Evolutionary conservation across 106 monocot species (phyloP), one percentile per base, ranked within the genome.

Genomic region (Chionographis japonica): DNA sequence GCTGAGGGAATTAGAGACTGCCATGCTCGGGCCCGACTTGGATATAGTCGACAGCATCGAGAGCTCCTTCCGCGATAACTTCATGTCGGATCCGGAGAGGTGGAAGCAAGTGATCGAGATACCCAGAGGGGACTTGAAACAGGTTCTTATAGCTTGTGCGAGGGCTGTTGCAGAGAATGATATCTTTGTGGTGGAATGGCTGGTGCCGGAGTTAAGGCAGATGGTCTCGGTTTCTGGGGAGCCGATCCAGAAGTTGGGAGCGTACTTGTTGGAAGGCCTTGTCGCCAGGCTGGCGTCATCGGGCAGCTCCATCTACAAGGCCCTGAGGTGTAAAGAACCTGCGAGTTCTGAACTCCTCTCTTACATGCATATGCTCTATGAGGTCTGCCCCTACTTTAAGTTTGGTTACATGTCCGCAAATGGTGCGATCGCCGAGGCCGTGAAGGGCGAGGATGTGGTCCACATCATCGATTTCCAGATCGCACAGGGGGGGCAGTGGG

Each of bases 401-500:
- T 95, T 95, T 51, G 94, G 88, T 6, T 95, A 91, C 65, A 83
- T 95, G 76, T 91, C 94, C 58, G 91, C 94, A 17, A 95, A 95
- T 74, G 95, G 95, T 15, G 95, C 91, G 11, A 95, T 95, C 43
- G 95, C 88, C 17, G 95, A 95, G 62, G 88, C 82, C 37, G 50
- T 95, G 49, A 88, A 82, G 63, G 80, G 65, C 46, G 91, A 88
- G 43, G 71, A 85, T 40, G 74, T 58, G 53, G 75, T 95, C 54
- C 95, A 95, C 68, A 88, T 95, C 12, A 80, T 95, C 61, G 95
- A 95, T 79, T 95, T 95, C 78, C 88, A 91, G 67, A 91, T 95
- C 37, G 81, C 95, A n/a, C 85, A 86, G 75, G 91, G 95, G 16
- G 78, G 63, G 58, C 95, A 95, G 63, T 95, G 95, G 95, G 56